Evolutionary conservation across 768 basidiomycete genomes (phyloP), one percentile per base, ranked within the genome.

Genomic region (Rhizopogon vinicolor): DNA sequence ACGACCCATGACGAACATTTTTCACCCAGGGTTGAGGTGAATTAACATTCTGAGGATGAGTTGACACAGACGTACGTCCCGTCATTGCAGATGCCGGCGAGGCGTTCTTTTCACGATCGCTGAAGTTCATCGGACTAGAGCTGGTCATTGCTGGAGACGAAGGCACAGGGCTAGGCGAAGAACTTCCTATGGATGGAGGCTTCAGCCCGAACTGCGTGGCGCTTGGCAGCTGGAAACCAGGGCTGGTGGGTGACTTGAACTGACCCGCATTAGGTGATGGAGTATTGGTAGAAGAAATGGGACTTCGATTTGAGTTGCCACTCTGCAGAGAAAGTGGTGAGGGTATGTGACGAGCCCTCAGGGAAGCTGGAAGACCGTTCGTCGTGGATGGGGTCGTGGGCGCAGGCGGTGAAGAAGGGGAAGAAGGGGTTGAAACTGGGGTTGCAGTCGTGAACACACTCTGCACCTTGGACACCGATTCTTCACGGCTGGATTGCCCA

Each of bases 231-330:
- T 69, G 71, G 0, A 69, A 58, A 14, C 78, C 62, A 0, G 77
- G 76, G 43, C 75, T 77, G 0, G 69, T 66, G 10, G 75, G 73
- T 2, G 73, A 62, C 31, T 69, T 74, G 16, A 51, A 45, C 69
- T 40, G 44, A 51, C 22, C 56, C 31, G 63, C 6, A 77, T 76
- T 7, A 75, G 74, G 33, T 72, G 82, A 40, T 76, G 77, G 25
- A 25, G 25, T 25, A 25, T 25, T 25, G 72, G 52, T 16, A 9
- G 45, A 22, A 9, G 57, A 54, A 25, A 63, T 40, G 18, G 52
- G 37, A 7, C 51, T 55, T 5, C 18, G 59, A 25, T 45, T 59
- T 29, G 44, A 50, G 39, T 54, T 57, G 29, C 16, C 51, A 9
- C 3, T 31, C 7, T 41, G 58, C 10, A 69, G 3, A 3, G 54